Base-by-base conservation (phyloP, 805 yeast genomes). In the Candida nanaspora region DNA sequence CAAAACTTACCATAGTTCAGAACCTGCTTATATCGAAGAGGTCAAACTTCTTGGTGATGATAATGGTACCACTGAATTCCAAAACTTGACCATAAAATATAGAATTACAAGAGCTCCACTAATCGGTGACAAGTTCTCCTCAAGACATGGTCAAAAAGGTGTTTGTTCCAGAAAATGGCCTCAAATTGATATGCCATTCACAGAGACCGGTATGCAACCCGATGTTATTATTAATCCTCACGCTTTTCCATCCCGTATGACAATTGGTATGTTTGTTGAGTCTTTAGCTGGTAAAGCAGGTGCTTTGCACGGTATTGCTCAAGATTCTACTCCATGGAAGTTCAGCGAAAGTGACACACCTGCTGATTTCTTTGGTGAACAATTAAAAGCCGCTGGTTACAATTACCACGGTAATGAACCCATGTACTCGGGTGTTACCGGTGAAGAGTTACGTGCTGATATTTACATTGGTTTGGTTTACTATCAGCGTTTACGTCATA, bases 211-310 rank as follows among this genome's bases (percentile, higher is more conserved):
- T 55, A 91, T 93, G 46, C 96, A 86, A 62, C 98, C 98, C 2
- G 98, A 93, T 66, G 84, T 93, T 52, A 93, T 93, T 58, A 93
- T 93, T 58, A 93, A 93, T 62, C 98, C 98, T 3, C 98, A 91
- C 63, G 98, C 98, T 50, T 93, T 91, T 91, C 98, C 98, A 53
- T 91, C 98, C 37, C 93, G 98, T 72, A 93, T 93, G 98, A 93
- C 98, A 11, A 91, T 93, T 65, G 98, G 98, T 70, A 93, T 93
- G 98, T 93, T 93, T 66, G 97, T 93, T 37, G 98, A 93, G 66
- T 84, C 95, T 40, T 66, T 93, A 42, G 98, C 98, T n/a, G 98
- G 98, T 58, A 93, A 93, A 65, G 93, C 98, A 5, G 98, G 98
- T 62, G 96, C 96, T 6, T 68, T 93, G 55, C 98, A 93, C 52